These are phyloP conservation scores for Lanmaoa pseudosensibilis DNA, from an alignment of 768 basidiomycete genomes.

Conservation along the genomic window DNA sequence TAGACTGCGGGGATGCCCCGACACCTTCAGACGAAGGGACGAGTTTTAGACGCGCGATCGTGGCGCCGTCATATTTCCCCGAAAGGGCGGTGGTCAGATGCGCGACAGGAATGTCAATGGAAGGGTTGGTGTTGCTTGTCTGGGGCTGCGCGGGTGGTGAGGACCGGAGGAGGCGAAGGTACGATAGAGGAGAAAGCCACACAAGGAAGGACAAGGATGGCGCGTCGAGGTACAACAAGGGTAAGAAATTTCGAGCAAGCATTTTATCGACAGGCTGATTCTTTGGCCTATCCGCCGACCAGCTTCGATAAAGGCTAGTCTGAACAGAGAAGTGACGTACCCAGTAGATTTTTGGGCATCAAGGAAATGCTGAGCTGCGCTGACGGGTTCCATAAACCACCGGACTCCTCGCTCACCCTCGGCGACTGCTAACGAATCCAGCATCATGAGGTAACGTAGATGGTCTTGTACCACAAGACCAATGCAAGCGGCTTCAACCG, in stretches of 20 bases:
- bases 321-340: conserved; percentile 13
- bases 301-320: background rate
- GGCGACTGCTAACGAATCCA: conserved; percentile 62
- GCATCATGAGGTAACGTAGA: conserved; percentile 66
- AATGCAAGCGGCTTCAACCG: conserved; percentile 49
- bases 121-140: conserved; percentile 18
- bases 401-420: conserved; percentile 61
- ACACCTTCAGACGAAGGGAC: conserved; percentile 25
- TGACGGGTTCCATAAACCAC: conserved; percentile 64
- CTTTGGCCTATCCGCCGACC: conserved; percentile 36
- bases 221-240: conserved; percentile 67
- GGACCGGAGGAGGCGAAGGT: conserved; percentile 58
- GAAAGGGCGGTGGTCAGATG: conserved; percentile 49
- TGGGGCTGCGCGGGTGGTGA: conserved; percentile 19
- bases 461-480: conserved; percentile 52
- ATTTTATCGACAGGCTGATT: conserved; percentile 64
- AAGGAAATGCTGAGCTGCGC: conserved; percentile 19
- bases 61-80: conserved; percentile 45
- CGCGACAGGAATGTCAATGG: conserved; percentile 49
- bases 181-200: conserved; percentile 66
- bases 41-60: conserved; percentile 55
- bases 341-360: conserved; percentile 16
- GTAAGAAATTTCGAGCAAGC: conserved; percentile 54
- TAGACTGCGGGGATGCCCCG: conserved; percentile 10
- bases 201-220: conserved; percentile 74